phyloP scores from a whole-genome alignment of 1,284 basidiomycete species.

The Quambalaria eucalypti region DNA sequence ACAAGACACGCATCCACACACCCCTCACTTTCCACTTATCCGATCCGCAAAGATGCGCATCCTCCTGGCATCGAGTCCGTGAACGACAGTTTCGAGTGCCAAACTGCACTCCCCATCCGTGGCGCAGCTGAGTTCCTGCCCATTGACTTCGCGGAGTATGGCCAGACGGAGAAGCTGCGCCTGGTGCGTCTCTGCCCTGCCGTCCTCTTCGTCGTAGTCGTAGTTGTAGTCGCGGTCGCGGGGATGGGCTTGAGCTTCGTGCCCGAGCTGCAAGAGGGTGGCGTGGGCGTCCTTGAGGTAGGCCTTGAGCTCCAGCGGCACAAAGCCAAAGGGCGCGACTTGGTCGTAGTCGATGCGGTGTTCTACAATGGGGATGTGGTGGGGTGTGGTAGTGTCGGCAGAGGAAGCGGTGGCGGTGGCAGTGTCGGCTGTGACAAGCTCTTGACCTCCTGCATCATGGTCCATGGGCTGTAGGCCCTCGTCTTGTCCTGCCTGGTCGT shows the following conservation, averaged over 20 bases:
- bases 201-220: constrained; percentile 7
- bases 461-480: not conserved
- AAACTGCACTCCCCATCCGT: constrained; percentile 41
- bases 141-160: constrained; percentile 36
- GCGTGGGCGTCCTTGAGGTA: constrained; percentile 26
- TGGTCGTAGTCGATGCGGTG: constrained; percentile 10
- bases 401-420: not conserved
- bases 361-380: not conserved
- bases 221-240: not conserved
- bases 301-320: constrained; percentile 35
- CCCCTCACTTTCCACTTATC: constrained; percentile 30
- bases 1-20: not conserved
- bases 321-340: constrained; percentile 37
- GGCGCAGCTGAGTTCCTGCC: constrained; percentile 35
- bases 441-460: not conserved
- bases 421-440: not conserved
- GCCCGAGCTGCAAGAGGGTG: constrained; percentile 16
- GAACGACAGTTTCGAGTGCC: constrained; percentile 35
- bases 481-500: not conserved
- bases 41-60: constrained; percentile 38
- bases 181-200: constrained; percentile 21
- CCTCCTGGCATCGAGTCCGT: constrained; percentile 23
- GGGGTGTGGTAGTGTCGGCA: not conserved
- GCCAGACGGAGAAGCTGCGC: constrained; percentile 32
- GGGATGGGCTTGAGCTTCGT: too few species aligned